These are phyloP conservation scores for Viola pubescens DNA, from an alignment of 441 rosid genomes.

Conservation along the genomic window DNA sequence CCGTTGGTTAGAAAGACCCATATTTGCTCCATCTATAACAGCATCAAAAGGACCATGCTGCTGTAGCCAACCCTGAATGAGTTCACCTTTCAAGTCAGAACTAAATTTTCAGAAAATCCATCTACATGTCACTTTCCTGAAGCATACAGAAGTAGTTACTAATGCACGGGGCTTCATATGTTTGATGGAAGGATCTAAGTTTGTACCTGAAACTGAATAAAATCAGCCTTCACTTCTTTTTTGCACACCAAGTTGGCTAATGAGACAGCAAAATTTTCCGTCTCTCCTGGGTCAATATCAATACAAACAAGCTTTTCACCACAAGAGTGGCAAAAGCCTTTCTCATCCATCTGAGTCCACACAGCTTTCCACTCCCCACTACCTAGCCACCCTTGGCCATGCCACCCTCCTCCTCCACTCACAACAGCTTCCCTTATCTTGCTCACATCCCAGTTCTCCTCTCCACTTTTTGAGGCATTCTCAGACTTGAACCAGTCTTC, in stretches of 20 bases:
- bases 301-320: conserved; percentile 81
- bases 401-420: conserved; percentile 97
- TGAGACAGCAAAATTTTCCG: conserved; percentile 57
- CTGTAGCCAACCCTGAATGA: conserved; percentile 66
- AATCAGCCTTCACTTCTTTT: conserved; percentile 53
- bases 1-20: conserved; percentile 45
- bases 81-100: conserved; percentile 27
- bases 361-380: conserved; percentile 62
- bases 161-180: not conserved
- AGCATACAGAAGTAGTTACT: conserved; percentile 7
- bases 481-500: conserved; percentile 75
- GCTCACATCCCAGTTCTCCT: conserved; percentile 48
- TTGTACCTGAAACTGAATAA: conserved; percentile 59
- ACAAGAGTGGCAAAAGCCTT: conserved; percentile 66
- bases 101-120: conserved; percentile 14
- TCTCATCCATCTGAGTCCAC: conserved; percentile 55
- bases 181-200: not conserved
- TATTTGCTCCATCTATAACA: conserved; percentile 82
- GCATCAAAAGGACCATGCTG: conserved; percentile 89
- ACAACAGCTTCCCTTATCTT: conserved; percentile 48
- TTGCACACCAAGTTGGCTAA: conserved; percentile 56
- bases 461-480: conserved; percentile 50
- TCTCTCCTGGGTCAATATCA: conserved; percentile 84
- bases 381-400: conserved; percentile 92
- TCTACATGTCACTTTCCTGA: conserved; percentile 12